phyloP scores from a whole-genome alignment of 495 filamentous ascomycete genomes.

The Amphirosellinia nigrospora region DNA sequence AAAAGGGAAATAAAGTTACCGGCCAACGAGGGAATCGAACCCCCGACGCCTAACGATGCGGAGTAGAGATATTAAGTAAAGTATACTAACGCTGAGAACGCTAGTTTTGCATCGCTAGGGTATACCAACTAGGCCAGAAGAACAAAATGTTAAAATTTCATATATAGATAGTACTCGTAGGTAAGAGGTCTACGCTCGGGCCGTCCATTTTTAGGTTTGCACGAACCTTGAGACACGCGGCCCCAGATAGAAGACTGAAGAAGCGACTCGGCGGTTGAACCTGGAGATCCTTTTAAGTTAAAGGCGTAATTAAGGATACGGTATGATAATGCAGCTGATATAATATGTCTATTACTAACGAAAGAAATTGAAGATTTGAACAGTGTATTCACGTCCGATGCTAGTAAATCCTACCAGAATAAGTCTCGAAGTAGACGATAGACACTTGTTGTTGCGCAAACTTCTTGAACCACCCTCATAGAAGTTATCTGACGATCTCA shows the following conservation, averaged over 20 bases:
- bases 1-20: background rate
- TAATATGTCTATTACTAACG: no score
- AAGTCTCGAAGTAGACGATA: no score
- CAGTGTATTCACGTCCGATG: no score
- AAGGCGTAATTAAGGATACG: no score
- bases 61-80: slow-evolving; percentile 8
- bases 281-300: no score
- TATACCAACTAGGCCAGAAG: background rate
- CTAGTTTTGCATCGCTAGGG: background rate
- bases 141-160: background rate
- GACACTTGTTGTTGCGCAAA: no score
- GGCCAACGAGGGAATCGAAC: slow-evolving; percentile 2
- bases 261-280: no score
- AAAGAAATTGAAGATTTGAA: no score
- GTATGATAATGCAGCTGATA: no score
- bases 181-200: background rate
- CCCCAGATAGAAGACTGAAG: background rate
- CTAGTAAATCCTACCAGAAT: no score
- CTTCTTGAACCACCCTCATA: no score
- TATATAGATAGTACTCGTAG: background rate
- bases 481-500: no score
- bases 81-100: background rate
- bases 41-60: slow-evolving; percentile 2
- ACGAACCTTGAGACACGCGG: background rate
- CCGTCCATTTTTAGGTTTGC: background rate